A percentile compares a stretch with the other conserved stretches of the same genome.
These are phyloP conservation scores for Daldinia childiae DNA, from an alignment of 495 filamentous ascomycete species.

Conservation along the genomic window DNA sequence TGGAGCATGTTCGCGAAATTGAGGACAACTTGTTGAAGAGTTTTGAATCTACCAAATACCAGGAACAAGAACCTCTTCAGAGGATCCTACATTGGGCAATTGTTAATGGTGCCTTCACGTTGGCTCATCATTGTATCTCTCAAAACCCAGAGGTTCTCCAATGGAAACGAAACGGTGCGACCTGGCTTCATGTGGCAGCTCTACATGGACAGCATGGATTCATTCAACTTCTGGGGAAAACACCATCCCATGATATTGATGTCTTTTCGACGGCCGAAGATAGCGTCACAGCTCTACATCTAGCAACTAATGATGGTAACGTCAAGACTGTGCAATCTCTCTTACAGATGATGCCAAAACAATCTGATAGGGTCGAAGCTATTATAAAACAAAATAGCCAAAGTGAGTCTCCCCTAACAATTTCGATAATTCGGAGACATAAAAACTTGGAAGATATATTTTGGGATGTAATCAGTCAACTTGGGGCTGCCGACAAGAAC, in stretches of 20 bases:
- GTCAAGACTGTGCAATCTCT: conserved; percentile 4
- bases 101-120: not conserved
- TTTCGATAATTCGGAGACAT: conserved; percentile 7
- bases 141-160: not conserved
- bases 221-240: too few relatives aligned
- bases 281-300: too few relatives aligned
- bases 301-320: not conserved
- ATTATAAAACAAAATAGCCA: conserved; percentile 11
- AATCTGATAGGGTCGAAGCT: conserved; percentile 2
- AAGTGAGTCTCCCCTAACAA: conserved; percentile 15
- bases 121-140: conserved; percentile 8
- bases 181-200: conserved; percentile 18
- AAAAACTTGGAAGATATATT: conserved; percentile 1
- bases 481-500: not conserved
- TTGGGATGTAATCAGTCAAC: conserved; percentile 2
- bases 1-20: not conserved
- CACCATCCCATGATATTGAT: too few relatives aligned
- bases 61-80: not conserved
- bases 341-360: conserved; percentile 4
- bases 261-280: too few relatives aligned
- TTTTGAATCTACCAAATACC: not conserved
- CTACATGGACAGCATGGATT: too few relatives aligned
- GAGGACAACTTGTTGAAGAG: conserved; percentile 1
- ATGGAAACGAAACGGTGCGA: conserved; percentile 6
- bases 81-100: conserved; percentile 17